Base-by-base conservation (phyloP, 2,329 filamentous ascomycete species). In the Talaromyces sp. region DNA sequence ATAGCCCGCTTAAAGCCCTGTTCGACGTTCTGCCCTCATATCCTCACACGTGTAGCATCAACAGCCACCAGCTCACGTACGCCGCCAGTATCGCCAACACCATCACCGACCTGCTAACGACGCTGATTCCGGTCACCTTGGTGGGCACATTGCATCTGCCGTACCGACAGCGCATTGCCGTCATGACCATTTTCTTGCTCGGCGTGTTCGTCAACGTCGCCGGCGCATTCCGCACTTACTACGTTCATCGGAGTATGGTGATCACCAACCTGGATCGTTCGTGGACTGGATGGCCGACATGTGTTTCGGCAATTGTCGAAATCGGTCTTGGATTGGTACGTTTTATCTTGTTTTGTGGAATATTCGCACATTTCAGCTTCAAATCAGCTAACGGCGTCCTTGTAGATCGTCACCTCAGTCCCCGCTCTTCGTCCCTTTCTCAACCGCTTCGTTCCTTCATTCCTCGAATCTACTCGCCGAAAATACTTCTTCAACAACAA, bases 91-190 rank as follows among this genome's bases (percentile, higher is more conserved):
- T 74, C 22, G 68, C 75, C 65, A 76, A 76, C 59, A 74, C 75
- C 53, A 68, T 75, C 33, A 75, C 72, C 52, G 75, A 77, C 55
- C 65, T 76, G 28, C 55, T 74, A 6, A 66, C 67, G 22, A 74
- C 75, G 3, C 59, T 71, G 11, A 59, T 77, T 11, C 75, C 75
- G 2, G 75, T 77, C 68, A 72, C 74, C 6, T 65, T 76, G 47
- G 72, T 77, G 56, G 77, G 73, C 74, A 72, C 70, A 15, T 63
- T 77, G 47, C 72, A 75, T 25, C 65, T 77, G 17, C 71, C 73
- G 7, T 62, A 66, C 44, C 70, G 70, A 15, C 74, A 76, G 61
- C 71, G 73, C 33, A 61, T 76, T 52, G 74, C 70, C 9, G 68
- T 77, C 13, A 75, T 74, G 6, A 71, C 70, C 4, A 74, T 76